These are phyloP conservation scores for Cordyceps fumosorosea DNA, from an alignment of 2,329 filamentous ascomycete species.

Conservation along the genomic window DNA sequence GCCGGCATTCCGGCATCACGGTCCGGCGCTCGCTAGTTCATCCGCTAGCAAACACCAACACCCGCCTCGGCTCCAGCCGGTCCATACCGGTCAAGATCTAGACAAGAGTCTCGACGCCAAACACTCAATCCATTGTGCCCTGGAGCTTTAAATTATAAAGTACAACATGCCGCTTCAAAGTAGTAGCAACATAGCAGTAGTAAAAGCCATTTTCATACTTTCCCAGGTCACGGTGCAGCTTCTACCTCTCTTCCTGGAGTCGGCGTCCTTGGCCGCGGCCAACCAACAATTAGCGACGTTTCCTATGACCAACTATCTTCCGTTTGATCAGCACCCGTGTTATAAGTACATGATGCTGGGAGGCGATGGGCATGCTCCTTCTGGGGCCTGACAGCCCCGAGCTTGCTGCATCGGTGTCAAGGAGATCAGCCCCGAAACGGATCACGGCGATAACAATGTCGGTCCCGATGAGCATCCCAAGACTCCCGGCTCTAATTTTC, in stretches of 20 bases:
- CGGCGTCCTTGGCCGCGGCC: neutral
- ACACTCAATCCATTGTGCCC: neutral
- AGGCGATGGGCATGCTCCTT: neutral
- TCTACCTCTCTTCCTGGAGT: neutral
- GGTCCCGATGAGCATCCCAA: neutral
- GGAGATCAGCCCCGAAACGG: neutral
- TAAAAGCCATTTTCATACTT: too few species aligned
- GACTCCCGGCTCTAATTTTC: neutral
- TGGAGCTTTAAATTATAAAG: neutral
- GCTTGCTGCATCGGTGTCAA: slow-evolving; percentile 6
- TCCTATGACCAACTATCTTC: slow-evolving; percentile 7
- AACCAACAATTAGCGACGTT: neutral
- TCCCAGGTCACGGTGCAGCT: neutral
- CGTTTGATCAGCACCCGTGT: slow-evolving; percentile 11
- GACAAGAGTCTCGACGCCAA: too few species aligned
- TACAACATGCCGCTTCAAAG: too few species aligned
- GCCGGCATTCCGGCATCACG: neutral
- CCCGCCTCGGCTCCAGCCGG: neutral
- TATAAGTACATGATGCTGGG: neutral
- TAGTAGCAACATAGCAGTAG: too few species aligned
- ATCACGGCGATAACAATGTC: neutral
- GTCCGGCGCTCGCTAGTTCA: neutral
- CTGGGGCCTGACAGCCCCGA: neutral
- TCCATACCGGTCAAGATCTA: neutral
- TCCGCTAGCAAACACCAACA: neutral